Base-by-base conservation (phyloP, 2,329 filamentous ascomycete species). In the Aspergillaceae sp. region DNA sequence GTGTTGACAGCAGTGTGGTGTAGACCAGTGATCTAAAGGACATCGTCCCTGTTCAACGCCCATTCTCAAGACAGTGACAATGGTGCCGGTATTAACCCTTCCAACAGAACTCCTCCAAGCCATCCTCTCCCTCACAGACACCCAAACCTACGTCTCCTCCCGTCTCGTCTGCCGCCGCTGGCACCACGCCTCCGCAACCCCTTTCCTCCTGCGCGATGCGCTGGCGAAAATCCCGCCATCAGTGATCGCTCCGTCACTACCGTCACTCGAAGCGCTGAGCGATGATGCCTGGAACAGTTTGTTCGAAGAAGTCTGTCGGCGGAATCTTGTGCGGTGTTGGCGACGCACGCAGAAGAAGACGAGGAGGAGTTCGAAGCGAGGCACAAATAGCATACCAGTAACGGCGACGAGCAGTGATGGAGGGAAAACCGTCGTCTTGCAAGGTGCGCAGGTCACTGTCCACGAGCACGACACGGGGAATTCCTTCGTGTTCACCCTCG, bases 31-130 rank as follows among this genome's bases (percentile, higher is more conserved):
- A 19, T 19, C 19, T 19, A 19, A 19, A 19, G 19, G 19, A 19
- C 19, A 19, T 19, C 2, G 19, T 19, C 19, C 19, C 19, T 19
- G 19, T 19, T 19, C 19, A 19, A 19, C 19, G 19, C 19, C 19
- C 19, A 19, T 19, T 19, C 19, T 1, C 19, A 19, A 19, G 19
- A 32, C 30, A 32, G 1, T 5, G 8, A 6, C 30, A 32, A 32
- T 32, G 30, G 30, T 19, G 19, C 19, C 19, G 50, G 40, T 46
- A 28, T 32, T 42, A 19, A 41, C 29, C 33, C 50, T 57, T 8
- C 55, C 55, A 6, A 41, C 45, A 29, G 55, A 57, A 42, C 47
- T 57, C 32, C 45, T 56, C 29, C 52, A 55, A 34, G 50, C 49
- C 26, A 50, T 57, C 40, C 51, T 56, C 6, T 44, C 48, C 29